Base-by-base conservation (phyloP, 371 early-diverging fungal species). In the Mortierella sp. region DNA sequence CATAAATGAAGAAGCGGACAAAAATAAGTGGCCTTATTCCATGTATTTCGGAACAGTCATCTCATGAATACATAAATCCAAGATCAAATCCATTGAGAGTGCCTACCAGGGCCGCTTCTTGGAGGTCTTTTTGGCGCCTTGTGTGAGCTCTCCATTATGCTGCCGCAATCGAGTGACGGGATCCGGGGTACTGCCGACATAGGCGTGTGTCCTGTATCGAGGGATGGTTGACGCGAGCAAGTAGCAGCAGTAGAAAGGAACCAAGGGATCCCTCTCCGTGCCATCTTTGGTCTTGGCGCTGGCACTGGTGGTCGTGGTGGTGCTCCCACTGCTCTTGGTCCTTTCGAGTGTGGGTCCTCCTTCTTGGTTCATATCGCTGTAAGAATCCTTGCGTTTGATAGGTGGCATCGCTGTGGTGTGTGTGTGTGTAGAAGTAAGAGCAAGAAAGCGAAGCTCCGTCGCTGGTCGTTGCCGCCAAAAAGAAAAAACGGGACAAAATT, bases 131-230 rank as follows among this genome's bases (percentile, higher is more conserved):
- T 88, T 86, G n/a, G 93, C 93, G 1, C 93, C 93, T 55, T 90
- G 90, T 5, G 80, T 72, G 40, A 92, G 85, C 44, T 89, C 89
- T 2, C 93, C 93, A 52, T 92, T 92, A 76, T 93, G 93, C 70
- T 92, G 93, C 14, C 91, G 79, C 9, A 92, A 45, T 4, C 93
- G 81, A 16, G 89, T 85, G 40, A 84, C 58, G 2, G 93, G 93
- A 71, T 92, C 84, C 1, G 92, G 92, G 4, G 93, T 92, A 39
- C 92, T 90, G 4, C 93, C 93, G 0, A 92, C 86, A 66, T 92
- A 92, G n/a, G 84, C 86, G 68, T 88, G 87, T 13, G 77, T 80
- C 22, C 63, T 78, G 79, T 72, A 88, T 10, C 85, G 78, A 1
- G 82, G 76, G 3, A 87, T 85, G 2, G 61, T 80, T 24, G 90